Evolutionary conservation across 345 rosid genomes (phyloP).

Genomic region (Pistacia integerrima): DNA sequence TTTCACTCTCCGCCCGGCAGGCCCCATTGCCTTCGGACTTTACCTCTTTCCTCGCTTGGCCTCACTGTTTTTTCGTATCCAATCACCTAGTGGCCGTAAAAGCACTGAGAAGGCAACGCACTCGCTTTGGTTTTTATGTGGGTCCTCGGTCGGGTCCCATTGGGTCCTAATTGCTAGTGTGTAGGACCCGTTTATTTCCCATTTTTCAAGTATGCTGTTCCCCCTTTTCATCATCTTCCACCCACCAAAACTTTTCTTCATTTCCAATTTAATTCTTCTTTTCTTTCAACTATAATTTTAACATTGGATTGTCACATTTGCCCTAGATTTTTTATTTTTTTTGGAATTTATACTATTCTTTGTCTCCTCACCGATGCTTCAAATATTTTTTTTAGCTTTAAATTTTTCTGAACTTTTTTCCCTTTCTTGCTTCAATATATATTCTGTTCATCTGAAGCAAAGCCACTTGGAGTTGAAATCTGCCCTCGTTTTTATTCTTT

Average conservation of each 20-base stretch:
- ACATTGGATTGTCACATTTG: background rate
- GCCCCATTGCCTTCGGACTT: background rate
- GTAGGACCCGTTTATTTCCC: slow-evolving; percentile 8
- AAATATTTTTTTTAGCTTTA: background rate
- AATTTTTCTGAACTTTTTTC: background rate
- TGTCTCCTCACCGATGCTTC: background rate
- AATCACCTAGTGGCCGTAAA: background rate
- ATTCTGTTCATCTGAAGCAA: slow-evolving; percentile 8
- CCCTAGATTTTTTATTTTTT: background rate
- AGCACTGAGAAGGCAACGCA: background rate
- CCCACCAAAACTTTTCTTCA: background rate
- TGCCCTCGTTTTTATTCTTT: slow-evolving; percentile 18
- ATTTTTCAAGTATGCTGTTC: background rate
- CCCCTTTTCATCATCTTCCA: slow-evolving; percentile 10
- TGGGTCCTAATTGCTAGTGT: background rate
- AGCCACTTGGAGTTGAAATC: slow-evolving; percentile 26
- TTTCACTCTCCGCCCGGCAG: background rate
- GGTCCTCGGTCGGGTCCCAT: background rate
- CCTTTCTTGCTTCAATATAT: background rate
- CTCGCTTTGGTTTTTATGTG: background rate
- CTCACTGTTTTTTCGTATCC: background rate
- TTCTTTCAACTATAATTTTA: background rate
- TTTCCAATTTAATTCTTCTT: background rate
- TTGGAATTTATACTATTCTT: slow-evolving; percentile 8
- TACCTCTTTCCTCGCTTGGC: background rate